Base-by-base conservation (phyloP, 2,329 filamentous ascomycete genomes). In the Teratosphaeriaceae sp. region DNA sequence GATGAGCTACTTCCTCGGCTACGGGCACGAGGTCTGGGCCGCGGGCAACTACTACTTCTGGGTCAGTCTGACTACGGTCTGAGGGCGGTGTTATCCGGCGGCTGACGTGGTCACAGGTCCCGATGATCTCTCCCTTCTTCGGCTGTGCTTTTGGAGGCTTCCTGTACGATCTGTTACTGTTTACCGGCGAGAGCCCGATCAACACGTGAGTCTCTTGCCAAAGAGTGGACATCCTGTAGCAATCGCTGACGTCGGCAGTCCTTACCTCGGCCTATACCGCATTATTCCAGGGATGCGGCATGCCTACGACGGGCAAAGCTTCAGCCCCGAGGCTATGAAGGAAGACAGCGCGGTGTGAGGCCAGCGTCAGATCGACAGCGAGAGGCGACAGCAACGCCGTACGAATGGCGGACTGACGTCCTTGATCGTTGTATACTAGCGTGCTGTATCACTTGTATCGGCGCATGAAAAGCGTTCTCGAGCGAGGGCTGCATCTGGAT, bases 11-110 rank as follows among this genome's bases (percentile, higher is more conserved):
- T 75, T 80, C 57, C 54, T 86, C 42, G 84, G 84, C 2, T 87
- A 88, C 56, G 80, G 80, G 1, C 62, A 61, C 38, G 73, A 81
- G 38, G 82, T 86, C 0, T 87, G 80, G 78, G 73, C 70, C 8
- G 76, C 79, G 1, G 81, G 82, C 2, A 72, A 71, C 11, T 84
- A 85, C 57, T 88, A 85, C 57, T 86, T 86, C 58, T 87, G 15
- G 7, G 13, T 21, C 33, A 33, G 16, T 20, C 24, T n/a, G 8
- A 15, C 18, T 15, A 9, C 4, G 15, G 11, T 7, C 20, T 29
- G 6, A 21, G n/a, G 33, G 6, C 12, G 13, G 38, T 21, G 34
- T 18, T 30, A 30, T 13, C 12, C 27, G 11, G 26, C 27, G 38
- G 37, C 19, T 9, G 6, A n/a, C 19, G 27, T 34, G 11, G 5